A percentile compares a stretch with the other conserved stretches of the same genome.
These are phyloP conservation scores for Mucor indicus DNA, from an alignment of 371 early-diverging fungal genomes.

Conservation along the genomic window DNA sequence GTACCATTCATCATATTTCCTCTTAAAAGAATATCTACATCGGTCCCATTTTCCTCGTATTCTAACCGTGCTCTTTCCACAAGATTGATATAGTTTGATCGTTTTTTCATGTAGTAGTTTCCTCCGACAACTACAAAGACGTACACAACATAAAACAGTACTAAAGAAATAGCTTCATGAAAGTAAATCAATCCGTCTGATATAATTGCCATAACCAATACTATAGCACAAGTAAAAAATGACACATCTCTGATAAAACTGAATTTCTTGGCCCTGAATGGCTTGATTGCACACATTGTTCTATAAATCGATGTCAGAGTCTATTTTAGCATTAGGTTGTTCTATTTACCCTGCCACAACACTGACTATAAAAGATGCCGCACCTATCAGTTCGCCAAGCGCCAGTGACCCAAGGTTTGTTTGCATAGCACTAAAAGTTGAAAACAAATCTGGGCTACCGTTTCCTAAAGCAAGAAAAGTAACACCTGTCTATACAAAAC, in stretches of 20 bases:
- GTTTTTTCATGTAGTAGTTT: conserved; percentile 44
- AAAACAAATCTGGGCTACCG: conserved; percentile 82
- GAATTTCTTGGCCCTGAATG: conserved; percentile 59
- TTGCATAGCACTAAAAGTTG: conserved; percentile 76
- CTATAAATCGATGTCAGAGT: conserved; percentile 22
- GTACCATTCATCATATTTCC: conserved; percentile 33
- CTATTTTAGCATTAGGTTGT: not conserved
- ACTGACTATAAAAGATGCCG: conserved; percentile 72
- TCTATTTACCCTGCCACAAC: conserved; percentile 60
- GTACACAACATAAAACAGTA: conserved; percentile 55
- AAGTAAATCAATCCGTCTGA: conserved; percentile 60
- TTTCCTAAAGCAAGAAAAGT: conserved; percentile 86
- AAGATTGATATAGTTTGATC: conserved; percentile 34
- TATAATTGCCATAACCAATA: conserved; percentile 55
- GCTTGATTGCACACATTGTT: conserved; percentile 67
- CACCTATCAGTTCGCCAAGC: conserved; percentile 79
- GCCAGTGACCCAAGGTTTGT: conserved; percentile 75
- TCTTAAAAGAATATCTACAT: conserved; percentile 38
- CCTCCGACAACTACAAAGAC: conserved; percentile 59
- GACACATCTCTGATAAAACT: conserved; percentile 71
- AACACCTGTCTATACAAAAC: conserved; percentile 69
- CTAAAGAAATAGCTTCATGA: conserved; percentile 54
- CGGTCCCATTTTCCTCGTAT: conserved; percentile 43
- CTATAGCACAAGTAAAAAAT: conserved; percentile 68
- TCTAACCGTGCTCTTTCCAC: conserved; percentile 43